Conservation (phyloP, 495 filamentous ascomycete species). For the Aspergillus indologenus region DNA sequence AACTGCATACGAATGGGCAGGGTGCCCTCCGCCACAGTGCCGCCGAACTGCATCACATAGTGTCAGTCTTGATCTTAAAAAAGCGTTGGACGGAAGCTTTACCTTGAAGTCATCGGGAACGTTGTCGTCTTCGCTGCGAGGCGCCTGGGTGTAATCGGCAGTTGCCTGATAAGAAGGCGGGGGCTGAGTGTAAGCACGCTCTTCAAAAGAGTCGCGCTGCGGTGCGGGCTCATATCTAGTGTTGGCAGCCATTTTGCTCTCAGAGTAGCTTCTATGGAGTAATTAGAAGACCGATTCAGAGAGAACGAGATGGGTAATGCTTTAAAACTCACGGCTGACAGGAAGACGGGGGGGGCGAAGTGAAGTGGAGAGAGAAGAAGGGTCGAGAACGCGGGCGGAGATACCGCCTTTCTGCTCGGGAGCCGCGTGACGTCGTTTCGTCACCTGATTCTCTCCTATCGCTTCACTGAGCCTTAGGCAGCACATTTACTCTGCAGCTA, state of each 20-base stretch:
- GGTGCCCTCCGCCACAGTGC: constrained; percentile 85
- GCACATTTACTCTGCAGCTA: too few species aligned
- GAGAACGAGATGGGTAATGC: constrained; percentile 1
- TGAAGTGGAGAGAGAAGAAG: constrained; percentile 1
- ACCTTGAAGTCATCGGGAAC: constrained; percentile 98
- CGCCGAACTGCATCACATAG: constrained; percentile 63
- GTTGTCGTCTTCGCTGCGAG: constrained; percentile 82
- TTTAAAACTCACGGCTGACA: neutral
- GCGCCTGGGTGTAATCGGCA: constrained; percentile 43
- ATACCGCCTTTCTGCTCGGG: too few species aligned
- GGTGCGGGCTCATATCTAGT: constrained; percentile 68
- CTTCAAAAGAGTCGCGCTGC: constrained; percentile 70
- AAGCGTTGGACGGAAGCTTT: constrained; percentile 6
- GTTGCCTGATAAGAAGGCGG: constrained; percentile 69
- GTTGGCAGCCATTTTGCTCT: constrained; percentile 57
- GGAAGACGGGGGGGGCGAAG: constrained; percentile 6
- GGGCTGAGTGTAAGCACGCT: constrained; percentile 68
- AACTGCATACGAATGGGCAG: constrained; percentile 97
- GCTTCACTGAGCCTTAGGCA: neutral
- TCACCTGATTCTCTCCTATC: constrained; percentile 27
- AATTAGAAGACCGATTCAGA: constrained; percentile 2
- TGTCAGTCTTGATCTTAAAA: constrained; percentile 3
- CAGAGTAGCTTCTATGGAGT: neutral
- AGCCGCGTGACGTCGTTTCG: constrained; percentile 7
- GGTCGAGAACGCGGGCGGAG: constrained; percentile 2